Evolutionary conservation across 2,329 filamentous ascomycete species (phyloP).

Genomic region (Volutella citrinella): DNA sequence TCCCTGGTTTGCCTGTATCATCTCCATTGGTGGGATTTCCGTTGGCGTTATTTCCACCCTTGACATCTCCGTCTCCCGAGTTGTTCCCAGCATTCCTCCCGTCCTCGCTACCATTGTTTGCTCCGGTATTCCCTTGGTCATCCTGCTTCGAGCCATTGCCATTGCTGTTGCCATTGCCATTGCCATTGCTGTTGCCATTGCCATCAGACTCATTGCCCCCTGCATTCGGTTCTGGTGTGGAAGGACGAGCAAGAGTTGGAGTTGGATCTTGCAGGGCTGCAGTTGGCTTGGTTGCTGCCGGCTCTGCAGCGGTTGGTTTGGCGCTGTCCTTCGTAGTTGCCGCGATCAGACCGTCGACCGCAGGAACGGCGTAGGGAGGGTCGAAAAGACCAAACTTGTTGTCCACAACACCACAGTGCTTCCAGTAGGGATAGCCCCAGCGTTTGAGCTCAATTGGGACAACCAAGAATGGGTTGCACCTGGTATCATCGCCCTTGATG

Average conservation of each 20-base stretch:
- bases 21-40: neutral
- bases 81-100: no score
- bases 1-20: no score
- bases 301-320: neutral
- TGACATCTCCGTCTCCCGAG: no score
- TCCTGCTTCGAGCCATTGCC: no score
- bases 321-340: neutral
- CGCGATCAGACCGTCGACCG: neutral
- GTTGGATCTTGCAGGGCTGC: neutral
- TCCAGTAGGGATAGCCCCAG: constrained; percentile 2
- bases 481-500: neutral
- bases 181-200: neutral
- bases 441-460: neutral
- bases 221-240: neutral
- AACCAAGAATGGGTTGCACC: constrained; percentile 1
- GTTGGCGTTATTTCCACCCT: no score
- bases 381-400: constrained; percentile 4
- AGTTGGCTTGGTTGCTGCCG: neutral
- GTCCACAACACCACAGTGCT: constrained; percentile 1
- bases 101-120: no score
- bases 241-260: neutral
- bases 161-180: no score
- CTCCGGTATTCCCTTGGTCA: no score
- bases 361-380: constrained; percentile 3
- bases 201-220: neutral